phyloP scores from a whole-genome alignment of 2,329 filamentous ascomycete genomes.

The Talaromyces rugulosus region DNA sequence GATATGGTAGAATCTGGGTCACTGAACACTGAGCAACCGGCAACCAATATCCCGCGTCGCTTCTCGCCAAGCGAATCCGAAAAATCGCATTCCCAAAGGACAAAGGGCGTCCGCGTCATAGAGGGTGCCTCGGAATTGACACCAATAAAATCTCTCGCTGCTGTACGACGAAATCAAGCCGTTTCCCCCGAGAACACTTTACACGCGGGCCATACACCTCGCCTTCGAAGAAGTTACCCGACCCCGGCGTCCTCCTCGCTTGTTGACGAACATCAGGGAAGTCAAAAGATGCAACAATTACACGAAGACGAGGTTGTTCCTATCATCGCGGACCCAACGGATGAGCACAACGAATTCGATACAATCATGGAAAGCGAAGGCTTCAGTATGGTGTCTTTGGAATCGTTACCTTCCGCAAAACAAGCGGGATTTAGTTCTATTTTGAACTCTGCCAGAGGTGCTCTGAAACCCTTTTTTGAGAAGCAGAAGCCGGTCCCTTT shows the following conservation, averaged over 20 bases:
- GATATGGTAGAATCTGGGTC: conserved; percentile 14
- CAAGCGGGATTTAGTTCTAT: conserved; percentile 36
- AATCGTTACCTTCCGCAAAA: conserved; percentile 49
- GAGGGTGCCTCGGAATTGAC: conserved; percentile 14
- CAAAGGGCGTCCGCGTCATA: not conserved
- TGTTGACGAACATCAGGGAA: conserved; percentile 29
- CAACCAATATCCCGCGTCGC: not conserved
- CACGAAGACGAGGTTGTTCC: conserved; percentile 10
- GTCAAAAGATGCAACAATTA: not conserved
- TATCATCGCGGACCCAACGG: conserved; percentile 30
- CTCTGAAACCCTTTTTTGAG: conserved; percentile 24
- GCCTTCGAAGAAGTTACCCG: conserved; percentile 33
- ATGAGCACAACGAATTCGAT: conserved; percentile 47
- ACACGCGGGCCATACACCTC: conserved; percentile 29
- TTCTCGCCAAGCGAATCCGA: conserved; percentile 1
- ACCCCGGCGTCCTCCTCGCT: conserved; percentile 38
- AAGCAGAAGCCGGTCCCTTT: conserved; percentile 18
- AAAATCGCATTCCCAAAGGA: not conserved
- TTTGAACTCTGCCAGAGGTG: conserved; percentile 21
- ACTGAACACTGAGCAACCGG: conserved; percentile 4
- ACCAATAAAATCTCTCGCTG: conserved; percentile 32
- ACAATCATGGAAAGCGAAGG: conserved; percentile 56
- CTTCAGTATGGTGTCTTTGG: conserved; percentile 55
- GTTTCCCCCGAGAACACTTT: conserved; percentile 31
- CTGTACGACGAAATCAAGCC: conserved; percentile 21